Evolutionary conservation across 306 rosid genomes (phyloP).

Genomic region (Vigna hirtella): DNA sequence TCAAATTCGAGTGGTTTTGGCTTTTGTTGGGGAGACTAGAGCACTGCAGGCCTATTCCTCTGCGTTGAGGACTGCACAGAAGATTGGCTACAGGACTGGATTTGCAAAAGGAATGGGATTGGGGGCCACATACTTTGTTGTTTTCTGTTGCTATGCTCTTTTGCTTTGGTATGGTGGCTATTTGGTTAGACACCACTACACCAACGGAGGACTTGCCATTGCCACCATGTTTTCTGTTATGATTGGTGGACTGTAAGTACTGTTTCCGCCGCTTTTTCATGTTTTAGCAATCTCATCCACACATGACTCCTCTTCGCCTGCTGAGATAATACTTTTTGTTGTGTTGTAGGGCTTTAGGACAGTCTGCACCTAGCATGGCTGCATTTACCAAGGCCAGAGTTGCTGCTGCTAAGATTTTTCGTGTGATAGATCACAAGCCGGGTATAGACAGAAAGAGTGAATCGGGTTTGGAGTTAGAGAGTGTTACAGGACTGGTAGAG

Average conservation of each 20-base stretch:
- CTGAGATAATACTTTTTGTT: slow-evolving; percentile 27
- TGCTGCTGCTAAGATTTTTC: slow-evolving; percentile 80
- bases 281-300: slow-evolving; percentile 1
- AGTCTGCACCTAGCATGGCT: slow-evolving; percentile 83
- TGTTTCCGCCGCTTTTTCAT: slow-evolving; percentile 13
- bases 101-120: slow-evolving; percentile 90
- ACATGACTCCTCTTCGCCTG: slow-evolving; percentile 66
- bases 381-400: slow-evolving; percentile 89
- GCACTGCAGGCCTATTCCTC: slow-evolving; percentile 69
- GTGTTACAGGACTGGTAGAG: slow-evolving; percentile 81
- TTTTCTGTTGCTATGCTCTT: slow-evolving; percentile 92
- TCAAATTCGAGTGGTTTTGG: slow-evolving; percentile 83
- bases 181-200: slow-evolving; percentile 78
- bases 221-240: slow-evolving; percentile 92
- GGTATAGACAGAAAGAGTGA: slow-evolving; percentile 68
- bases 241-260: slow-evolving; percentile 90
- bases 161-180: slow-evolving; percentile 93
- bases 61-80: slow-evolving; percentile 74
- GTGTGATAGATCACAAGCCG: slow-evolving; percentile 83
- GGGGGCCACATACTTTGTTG: slow-evolving; percentile 93
- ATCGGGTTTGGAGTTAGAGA: slow-evolving; percentile 70
- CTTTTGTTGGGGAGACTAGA: slow-evolving; percentile 75
- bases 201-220: slow-evolving; percentile 93
- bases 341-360: slow-evolving; percentile 63
- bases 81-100: slow-evolving; percentile 77